Conservation (phyloP, 75 land plant species). For the Pseudotsuga menziesii region DNA sequence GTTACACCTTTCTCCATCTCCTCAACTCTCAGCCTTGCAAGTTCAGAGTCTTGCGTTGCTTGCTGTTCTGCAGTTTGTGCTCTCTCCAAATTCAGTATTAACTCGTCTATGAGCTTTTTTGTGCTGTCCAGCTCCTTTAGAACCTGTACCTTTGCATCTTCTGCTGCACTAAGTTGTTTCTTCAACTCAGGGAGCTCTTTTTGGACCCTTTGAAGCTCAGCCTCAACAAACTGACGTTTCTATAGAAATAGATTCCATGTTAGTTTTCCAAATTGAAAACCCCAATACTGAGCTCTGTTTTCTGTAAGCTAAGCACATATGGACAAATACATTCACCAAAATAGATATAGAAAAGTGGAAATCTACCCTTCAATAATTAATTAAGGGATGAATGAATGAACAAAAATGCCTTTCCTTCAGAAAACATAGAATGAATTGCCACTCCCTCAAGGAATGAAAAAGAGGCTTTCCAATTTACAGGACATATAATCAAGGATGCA, state of each 20-base stretch:
- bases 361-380: no score
- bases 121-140: slow-evolving; percentile 54
- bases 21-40: slow-evolving; percentile 45
- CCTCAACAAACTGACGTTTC: slow-evolving; percentile 46
- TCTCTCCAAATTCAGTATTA: slow-evolving; percentile 52
- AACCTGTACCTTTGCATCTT: slow-evolving; percentile 42
- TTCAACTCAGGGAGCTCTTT: slow-evolving; percentile 44
- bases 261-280: no score
- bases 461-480: no score
- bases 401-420: no score
- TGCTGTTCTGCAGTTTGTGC: slow-evolving; percentile 45
- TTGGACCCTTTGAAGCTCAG: slow-evolving; percentile 54
- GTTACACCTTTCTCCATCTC: slow-evolving; percentile 74
- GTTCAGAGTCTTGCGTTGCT: slow-evolving; percentile 60
- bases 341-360: no score
- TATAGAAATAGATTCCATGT: slow-evolving; percentile 8
- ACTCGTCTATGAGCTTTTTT: slow-evolving; percentile 51
- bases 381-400: no score
- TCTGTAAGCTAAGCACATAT: no score
- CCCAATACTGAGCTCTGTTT: no score
- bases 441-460: no score
- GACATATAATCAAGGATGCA: no score
- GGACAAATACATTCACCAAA: no score
- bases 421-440: no score
- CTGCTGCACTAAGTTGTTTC: slow-evolving; percentile 44